Percentiles rank a stretch among this genome's conserved stretches.
Evolutionary conservation across 441 rosid species (phyloP).

Genomic region (Brassica hybrid): DNA sequence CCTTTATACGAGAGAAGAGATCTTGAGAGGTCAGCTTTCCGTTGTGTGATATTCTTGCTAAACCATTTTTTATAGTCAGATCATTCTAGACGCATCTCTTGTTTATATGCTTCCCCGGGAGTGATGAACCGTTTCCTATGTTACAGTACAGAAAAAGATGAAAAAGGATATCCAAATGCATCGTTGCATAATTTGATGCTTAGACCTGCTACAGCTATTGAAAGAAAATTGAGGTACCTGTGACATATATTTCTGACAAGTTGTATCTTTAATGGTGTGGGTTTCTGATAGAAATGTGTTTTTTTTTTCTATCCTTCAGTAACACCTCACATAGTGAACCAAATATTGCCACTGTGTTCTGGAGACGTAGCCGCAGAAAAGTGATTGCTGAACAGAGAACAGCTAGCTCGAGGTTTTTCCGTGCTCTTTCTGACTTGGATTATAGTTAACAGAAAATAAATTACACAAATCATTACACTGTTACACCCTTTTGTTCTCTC

Average conservation of each 20-base stretch:
- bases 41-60: constrained; percentile 23
- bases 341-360: constrained; percentile 81
- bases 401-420: constrained; percentile 92
- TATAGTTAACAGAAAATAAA: not conserved
- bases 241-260: constrained; percentile 17
- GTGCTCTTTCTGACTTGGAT: constrained; percentile 37
- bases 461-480: constrained; percentile 1
- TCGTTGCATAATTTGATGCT: constrained; percentile 78
- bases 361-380: constrained; percentile 97
- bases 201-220: constrained; percentile 52
- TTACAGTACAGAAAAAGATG: constrained; percentile 72
- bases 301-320: too few relatives aligned
- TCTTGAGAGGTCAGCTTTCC: constrained; percentile 70
- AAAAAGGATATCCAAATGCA: constrained; percentile 66
- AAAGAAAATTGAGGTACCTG: constrained; percentile 51
- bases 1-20: constrained; percentile 93
- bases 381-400: constrained; percentile 98
- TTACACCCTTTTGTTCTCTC: not conserved
- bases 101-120: not conserved
- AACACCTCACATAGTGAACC: constrained; percentile 65
- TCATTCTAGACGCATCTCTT: not conserved
- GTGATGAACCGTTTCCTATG: not conserved
- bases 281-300: too few relatives aligned
- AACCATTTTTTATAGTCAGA: not conserved
- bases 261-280: not conserved